phyloP scores from a whole-genome alignment of 768 basidiomycete species.

The Kondoa malvinella region DNA sequence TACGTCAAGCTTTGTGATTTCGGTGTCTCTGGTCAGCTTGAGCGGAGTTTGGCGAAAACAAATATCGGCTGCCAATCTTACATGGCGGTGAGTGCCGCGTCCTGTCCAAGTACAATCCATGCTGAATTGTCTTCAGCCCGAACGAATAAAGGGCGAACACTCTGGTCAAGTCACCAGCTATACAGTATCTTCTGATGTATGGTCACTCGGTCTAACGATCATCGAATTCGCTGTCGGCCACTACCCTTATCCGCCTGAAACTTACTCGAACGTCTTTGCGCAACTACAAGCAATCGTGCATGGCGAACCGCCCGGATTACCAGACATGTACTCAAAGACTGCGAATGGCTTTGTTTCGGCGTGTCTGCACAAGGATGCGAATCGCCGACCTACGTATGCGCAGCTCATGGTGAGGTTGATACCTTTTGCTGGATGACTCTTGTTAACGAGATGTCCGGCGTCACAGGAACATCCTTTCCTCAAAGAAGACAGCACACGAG shows the following conservation, averaged over 20 bases:
- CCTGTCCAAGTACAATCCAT: slow-evolving; percentile 2
- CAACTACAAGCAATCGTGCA: slow-evolving; percentile 93
- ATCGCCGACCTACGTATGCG: slow-evolving; percentile 60
- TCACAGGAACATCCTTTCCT: slow-evolving; percentile 63
- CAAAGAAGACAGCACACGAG: slow-evolving; percentile 40
- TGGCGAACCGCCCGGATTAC: slow-evolving; percentile 75
- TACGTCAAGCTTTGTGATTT: slow-evolving; percentile 93
- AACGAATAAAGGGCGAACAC: slow-evolving; percentile 88
- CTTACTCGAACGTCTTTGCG: slow-evolving; percentile 90
- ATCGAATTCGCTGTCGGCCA: slow-evolving; percentile 74
- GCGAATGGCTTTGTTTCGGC: slow-evolving; percentile 66
- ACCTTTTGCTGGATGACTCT: too few relatives aligned
- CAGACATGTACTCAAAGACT: slow-evolving; percentile 47
- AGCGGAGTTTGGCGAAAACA: slow-evolving; percentile 88
- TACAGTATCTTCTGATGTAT: slow-evolving; percentile 90
- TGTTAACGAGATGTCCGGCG: neutral
- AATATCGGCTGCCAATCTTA: slow-evolving; percentile 98
- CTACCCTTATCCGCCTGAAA: slow-evolving; percentile 96
- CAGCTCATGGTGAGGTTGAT: slow-evolving; percentile 49
- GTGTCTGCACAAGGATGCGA: slow-evolving; percentile 68
- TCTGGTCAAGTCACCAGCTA: slow-evolving; percentile 72
- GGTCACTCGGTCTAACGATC: slow-evolving; percentile 86
- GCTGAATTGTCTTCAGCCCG: slow-evolving; percentile 43
- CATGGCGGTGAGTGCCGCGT: slow-evolving; percentile 61
- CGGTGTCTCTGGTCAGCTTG: slow-evolving; percentile 94